These are phyloP conservation scores for Diaporthe ampelina DNA, from an alignment of 2,329 filamentous ascomycete genomes.

Conservation along the genomic window DNA sequence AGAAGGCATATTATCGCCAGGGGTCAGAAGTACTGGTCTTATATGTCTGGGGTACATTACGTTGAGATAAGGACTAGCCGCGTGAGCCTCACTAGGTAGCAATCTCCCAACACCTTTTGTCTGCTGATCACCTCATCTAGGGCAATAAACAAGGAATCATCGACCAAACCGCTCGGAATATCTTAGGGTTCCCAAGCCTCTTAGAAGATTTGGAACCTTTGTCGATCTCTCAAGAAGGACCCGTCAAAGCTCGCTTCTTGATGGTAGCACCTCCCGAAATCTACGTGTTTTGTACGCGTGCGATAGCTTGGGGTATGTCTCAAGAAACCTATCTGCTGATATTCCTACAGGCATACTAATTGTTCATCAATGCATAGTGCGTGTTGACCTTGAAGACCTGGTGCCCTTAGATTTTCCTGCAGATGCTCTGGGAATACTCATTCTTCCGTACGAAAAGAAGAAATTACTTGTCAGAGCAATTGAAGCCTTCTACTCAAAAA, in stretches of 20 bases:
- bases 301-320: neutral
- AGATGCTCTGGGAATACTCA: neutral
- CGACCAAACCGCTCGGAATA: neutral
- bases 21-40: conserved; percentile 11
- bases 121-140: neutral
- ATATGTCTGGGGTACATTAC: neutral
- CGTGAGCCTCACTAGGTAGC: neutral
- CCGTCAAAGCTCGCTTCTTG: conserved; percentile 28
- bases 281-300: neutral
- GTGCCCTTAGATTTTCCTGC: neutral
- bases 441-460: neutral
- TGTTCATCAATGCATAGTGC: neutral
- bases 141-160: neutral
- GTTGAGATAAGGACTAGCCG: neutral
- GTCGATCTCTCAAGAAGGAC: neutral
- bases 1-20: neutral
- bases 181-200: neutral
- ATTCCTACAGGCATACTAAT: neutral
- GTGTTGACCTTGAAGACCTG: neutral
- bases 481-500: neutral
- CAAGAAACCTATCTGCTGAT: neutral
- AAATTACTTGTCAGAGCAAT: neutral
- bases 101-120: too few species aligned
- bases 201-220: neutral
- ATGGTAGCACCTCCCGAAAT: conserved; percentile 19